Percentiles rank a stretch among this genome's conserved stretches.
These are phyloP conservation scores for Leccinum insigne DNA, from an alignment of 1,284 basidiomycete genomes.

Conservation along the genomic window DNA sequence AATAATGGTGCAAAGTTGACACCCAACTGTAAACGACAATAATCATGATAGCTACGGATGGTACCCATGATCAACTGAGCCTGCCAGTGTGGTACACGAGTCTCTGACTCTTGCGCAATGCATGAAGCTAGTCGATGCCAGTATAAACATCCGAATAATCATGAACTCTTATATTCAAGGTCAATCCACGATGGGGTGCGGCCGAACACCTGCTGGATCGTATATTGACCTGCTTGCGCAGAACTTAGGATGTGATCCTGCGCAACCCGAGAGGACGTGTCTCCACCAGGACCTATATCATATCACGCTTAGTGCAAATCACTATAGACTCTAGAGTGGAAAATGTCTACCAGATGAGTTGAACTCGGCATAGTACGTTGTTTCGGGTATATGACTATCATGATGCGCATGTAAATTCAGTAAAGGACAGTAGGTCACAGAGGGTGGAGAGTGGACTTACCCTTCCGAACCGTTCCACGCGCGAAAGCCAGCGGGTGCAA, in stretches of 20 bases:
- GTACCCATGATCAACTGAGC: no score
- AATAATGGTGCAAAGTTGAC: no score
- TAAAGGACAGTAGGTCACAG: no score
- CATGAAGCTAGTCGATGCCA: background rate
- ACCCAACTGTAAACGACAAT: background rate
- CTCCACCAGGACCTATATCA: slow-evolving; percentile 53
- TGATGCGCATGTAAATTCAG: no score
- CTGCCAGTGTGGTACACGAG: background rate
- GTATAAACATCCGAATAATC: slow-evolving; percentile 30
- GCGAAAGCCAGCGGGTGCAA: no score
- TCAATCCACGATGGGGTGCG: slow-evolving; percentile 58
- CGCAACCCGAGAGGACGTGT: slow-evolving; percentile 43
- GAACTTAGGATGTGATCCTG: slow-evolving; percentile 49
- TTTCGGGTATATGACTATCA: no score
- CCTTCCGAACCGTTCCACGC: no score
- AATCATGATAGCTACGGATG: background rate
- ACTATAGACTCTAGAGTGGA: no score
- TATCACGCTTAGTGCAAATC: slow-evolving; percentile 12
- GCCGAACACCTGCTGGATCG: slow-evolving; percentile 49
- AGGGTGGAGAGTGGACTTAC: no score
- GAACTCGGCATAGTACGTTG: no score
- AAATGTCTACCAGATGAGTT: no score
- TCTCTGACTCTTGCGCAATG: background rate
- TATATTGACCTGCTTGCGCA: slow-evolving; percentile 42
- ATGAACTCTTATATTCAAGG: slow-evolving; percentile 40